These are phyloP conservation scores for Leucocoprinus birnbaumii DNA, from an alignment of 768 basidiomycete genomes.

Conservation along the genomic window DNA sequence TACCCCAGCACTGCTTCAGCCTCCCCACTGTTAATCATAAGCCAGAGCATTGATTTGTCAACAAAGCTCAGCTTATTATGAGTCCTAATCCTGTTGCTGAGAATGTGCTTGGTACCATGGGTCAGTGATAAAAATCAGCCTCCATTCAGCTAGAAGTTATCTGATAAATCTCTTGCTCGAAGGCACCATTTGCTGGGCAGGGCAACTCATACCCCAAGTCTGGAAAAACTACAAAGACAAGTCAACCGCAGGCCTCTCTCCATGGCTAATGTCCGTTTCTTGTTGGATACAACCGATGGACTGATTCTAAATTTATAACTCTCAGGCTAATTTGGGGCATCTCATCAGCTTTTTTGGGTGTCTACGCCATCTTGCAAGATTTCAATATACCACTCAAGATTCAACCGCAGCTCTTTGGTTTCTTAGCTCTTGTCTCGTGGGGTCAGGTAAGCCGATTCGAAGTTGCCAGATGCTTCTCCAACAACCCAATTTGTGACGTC, in stretches of 20 bases:
- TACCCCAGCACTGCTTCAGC: too few relatives aligned
- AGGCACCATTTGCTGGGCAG: constrained; percentile 69
- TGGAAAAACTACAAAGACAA: constrained; percentile 71
- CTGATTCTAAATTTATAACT: background rate
- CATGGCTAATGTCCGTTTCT: constrained; percentile 54
- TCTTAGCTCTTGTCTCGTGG: constrained; percentile 61
- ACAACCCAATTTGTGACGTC: too few relatives aligned
- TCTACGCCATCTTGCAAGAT: constrained; percentile 61
- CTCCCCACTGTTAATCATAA: too few relatives aligned
- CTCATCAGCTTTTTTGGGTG: constrained; percentile 58
- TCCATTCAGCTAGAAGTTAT: background rate
- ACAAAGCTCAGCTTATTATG: constrained; percentile 40
- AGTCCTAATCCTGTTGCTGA: constrained; percentile 50
- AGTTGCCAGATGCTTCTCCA: too few relatives aligned
- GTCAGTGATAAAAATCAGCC: constrained; percentile 27
- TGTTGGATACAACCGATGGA: background rate
- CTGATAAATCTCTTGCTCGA: background rate
- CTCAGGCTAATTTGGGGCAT: constrained; percentile 62
- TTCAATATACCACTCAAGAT: constrained; percentile 72
- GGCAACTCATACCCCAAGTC: constrained; percentile 67
- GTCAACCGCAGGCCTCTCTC: constrained; percentile 67
- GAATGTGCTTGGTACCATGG: constrained; percentile 69
- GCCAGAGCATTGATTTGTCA: too few relatives aligned
- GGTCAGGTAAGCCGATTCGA: constrained; percentile 58
- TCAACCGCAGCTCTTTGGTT: constrained; percentile 64